Base-by-base conservation (phyloP, 345 rosid genomes). In the Lepidium sativum region DNA sequence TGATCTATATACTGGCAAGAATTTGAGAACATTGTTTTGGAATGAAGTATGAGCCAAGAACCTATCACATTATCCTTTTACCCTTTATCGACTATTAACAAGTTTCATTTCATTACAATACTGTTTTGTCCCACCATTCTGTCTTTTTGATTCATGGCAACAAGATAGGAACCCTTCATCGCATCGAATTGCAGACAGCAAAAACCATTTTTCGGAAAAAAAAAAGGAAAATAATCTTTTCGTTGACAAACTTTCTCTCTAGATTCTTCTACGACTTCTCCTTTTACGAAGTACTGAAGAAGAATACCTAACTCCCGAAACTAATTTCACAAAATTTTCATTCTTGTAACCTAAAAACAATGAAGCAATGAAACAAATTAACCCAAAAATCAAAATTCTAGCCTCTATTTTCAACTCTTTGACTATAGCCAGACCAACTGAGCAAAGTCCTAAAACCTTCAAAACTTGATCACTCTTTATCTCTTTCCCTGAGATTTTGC, bases 31-130 rank as follows among this genome's bases (percentile, higher is more conserved):
- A 60, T 21, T 39, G 71, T 56, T 70, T 78, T 77, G 32, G 40
- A 77, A 71, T 66, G 71, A 55, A 71, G 63, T 67, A 60, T 77
- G 74, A 23, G 82, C 51, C 77, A 53, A 75, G 34, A 65, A 52
- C 57, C 62, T 80, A 73, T 60, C 18, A 16, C 15, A 9, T 35
- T 15, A 76, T 71, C 65, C 43, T 66, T 62, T 49, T 61, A 11
- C 50, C 39, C 54, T 63, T 61, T 73, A 74, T 71, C 17, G 63
- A 73, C 55, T 68, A 69, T 81, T 67, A 16, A 75, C 70, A 57
- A 65, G 41, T 41, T 65, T 73, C 33, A 47, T 76, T 13, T 62
- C 74, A 18, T 56, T 42, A n/a, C 20, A 31, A 25, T 64, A 60
- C 45, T 14, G 63, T 39, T 33, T 20, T 27, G 40, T 57, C 69